Conservation (phyloP, 495 filamentous ascomycete genomes). For the Hypoxylon rickii region DNA sequence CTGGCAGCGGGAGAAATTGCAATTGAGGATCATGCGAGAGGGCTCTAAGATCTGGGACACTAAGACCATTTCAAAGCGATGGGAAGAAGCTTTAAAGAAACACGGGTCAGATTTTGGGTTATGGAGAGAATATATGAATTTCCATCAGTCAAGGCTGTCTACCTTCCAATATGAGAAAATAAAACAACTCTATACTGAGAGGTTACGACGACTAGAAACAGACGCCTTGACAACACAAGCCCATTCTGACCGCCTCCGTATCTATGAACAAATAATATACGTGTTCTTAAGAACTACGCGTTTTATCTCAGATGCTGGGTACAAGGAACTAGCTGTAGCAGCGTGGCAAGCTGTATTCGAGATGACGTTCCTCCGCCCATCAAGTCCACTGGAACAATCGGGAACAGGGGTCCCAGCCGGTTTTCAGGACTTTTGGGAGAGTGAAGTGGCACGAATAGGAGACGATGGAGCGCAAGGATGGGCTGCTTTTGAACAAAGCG, state of each 20-base stretch:
- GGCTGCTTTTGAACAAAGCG: conserved; percentile 54
- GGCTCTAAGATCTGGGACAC: conserved; percentile 73
- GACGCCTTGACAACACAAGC: conserved; percentile 31
- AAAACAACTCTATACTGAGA: conserved; percentile 59
- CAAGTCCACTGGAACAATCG: conserved; percentile 25
- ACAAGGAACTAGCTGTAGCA: conserved; percentile 73
- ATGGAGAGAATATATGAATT: conserved; percentile 77
- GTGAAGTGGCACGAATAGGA: conserved; percentile 78
- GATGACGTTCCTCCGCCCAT: conserved; percentile 65
- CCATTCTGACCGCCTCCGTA: conserved; percentile 27
- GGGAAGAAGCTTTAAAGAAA: conserved; percentile 63
- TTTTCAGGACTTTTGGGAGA: conserved; percentile 86
- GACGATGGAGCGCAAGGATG: conserved; percentile 75
- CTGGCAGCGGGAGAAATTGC: conserved; percentile 58
- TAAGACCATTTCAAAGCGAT: conserved; percentile 63
- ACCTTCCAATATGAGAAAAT: conserved; percentile 72
- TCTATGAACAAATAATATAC: conserved; percentile 65
- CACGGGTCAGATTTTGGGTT: conserved; percentile 64
- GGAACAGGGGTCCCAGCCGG: conserved; percentile 39
- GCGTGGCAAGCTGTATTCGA: conserved; percentile 87
- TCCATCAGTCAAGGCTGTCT: conserved; percentile 69
- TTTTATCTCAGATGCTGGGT: conserved; percentile 80
- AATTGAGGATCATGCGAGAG: conserved; percentile 72
- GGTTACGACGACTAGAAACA: conserved; percentile 55
- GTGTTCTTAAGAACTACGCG: conserved; percentile 73